Base-by-base conservation (phyloP, 1,284 basidiomycete species). In the Abortiporus biennis region DNA sequence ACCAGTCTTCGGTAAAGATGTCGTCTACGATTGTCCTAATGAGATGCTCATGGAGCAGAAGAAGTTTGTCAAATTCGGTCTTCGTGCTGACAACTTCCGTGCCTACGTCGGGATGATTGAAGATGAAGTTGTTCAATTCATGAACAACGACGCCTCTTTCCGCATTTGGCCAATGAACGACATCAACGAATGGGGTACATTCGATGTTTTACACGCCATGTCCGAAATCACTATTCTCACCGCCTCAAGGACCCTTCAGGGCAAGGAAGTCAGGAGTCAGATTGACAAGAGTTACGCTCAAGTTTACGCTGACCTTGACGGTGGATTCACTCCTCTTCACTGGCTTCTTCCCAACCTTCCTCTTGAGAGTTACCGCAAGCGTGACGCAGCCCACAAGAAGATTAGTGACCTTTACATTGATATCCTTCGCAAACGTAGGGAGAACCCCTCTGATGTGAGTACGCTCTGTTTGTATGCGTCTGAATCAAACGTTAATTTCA, bases 1-100 rank as follows among this genome's bases (percentile, higher is more conserved):
- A 0, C 92, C 92, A 3, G 80, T 94, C 16, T 99, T 99, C 56
- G 96, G 96, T 42, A 93, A 93, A 60, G 93, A 92, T 42, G 96
- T 99, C 36, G 95, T 98, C 3, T 99, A 99, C 64, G 95, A 98
- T 59, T 85, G 92, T 44, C 95, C 96, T 23, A 99, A 99, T 63
- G 86, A 93, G 43, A 73, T 92, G 40, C 84, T 99, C 62, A 99
- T 99, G 95, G 94, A 99, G 61, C 96, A 99, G 66, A 99, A 99
- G 75, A 90, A 88, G 64, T 97, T 99, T 52, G 84, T 94, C 64
- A 96, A 95, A 69, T 85, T 92, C 52, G 94, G 95, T 32, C 78
- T 99, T 6, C 89, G 92, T 6, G 80, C 78, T 16, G 95, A 99
- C 24, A 95, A 96, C 61, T 85, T 99, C 65, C 80, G 85, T 29